Conservation (phyloP, 2,329 filamentous ascomycete species). For the Beauveria asiatica region DNA sequence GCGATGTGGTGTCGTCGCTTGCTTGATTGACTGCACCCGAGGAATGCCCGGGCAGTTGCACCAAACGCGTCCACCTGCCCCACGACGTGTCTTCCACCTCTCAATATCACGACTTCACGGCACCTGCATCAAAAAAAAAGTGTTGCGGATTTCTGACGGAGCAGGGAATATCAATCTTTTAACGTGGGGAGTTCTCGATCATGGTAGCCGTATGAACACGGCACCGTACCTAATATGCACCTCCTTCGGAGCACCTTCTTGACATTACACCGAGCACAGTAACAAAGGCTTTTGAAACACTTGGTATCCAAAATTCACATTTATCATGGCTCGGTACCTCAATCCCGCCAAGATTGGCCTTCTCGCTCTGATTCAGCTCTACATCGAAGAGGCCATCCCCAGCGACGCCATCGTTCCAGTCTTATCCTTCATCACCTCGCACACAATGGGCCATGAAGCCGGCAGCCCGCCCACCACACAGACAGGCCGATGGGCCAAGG, state of each 20-base stretch:
- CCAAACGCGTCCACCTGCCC: slow-evolving; percentile 10
- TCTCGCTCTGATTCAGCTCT: slow-evolving; percentile 72
- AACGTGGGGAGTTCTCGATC: too few relatives aligned
- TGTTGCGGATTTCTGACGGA: not conserved
- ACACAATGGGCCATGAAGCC: slow-evolving; percentile 47
- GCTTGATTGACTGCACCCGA: not conserved
- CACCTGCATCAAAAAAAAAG: not conserved
- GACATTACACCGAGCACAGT: not conserved
- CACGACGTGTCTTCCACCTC: slow-evolving; percentile 2
- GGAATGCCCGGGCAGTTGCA: slow-evolving; percentile 10
- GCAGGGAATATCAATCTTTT: not conserved
- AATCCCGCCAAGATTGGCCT: slow-evolving; percentile 85
- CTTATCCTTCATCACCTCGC: slow-evolving; percentile 68
- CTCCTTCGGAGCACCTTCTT: not conserved
- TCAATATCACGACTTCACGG: not conserved
- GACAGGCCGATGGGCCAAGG: slow-evolving; percentile 35
- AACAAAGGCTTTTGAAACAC: not conserved
- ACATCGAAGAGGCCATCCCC: slow-evolving; percentile 62
- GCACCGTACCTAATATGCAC: not conserved
- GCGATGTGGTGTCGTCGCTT: not conserved
- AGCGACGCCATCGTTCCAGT: slow-evolving; percentile 64
- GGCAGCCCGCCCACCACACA: slow-evolving; percentile 21
- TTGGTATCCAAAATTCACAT: not conserved
- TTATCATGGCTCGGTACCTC: slow-evolving; percentile 68
- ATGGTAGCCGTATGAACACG: not conserved